These are phyloP conservation scores for Pinus tabuliformis DNA, from an alignment of 75 land plant species.

Conservation along the genomic window DNA sequence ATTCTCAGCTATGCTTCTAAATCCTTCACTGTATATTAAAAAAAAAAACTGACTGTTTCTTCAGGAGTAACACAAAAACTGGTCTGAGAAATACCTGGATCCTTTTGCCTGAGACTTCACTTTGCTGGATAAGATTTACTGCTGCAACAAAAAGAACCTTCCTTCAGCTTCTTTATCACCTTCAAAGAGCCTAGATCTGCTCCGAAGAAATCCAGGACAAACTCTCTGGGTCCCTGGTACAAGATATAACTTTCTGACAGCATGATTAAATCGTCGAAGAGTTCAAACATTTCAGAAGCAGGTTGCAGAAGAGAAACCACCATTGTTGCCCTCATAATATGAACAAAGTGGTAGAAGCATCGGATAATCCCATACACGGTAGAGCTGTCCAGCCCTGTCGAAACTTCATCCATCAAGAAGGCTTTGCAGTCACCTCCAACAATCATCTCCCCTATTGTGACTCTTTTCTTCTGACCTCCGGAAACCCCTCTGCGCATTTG, in stretches of 20 bases:
- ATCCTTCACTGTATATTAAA: too few species aligned
- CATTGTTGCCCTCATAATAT: slow-evolving; percentile 18
- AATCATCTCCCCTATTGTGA: slow-evolving; percentile 30
- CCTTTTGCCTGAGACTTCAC: too few species aligned
- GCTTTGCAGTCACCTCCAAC: slow-evolving; percentile 22
- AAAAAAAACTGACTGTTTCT: too few species aligned
- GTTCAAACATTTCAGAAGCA: slow-evolving; percentile 29
- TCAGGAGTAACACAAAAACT: too few species aligned
- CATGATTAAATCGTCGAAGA: slow-evolving; percentile 31
- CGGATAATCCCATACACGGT: slow-evolving; percentile 33
- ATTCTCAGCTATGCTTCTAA: too few species aligned
- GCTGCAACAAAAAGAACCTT: too few species aligned
- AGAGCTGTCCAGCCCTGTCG: slow-evolving; percentile 37
- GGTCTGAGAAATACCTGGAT: too few species aligned
- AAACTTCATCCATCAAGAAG: slow-evolving; percentile 39
- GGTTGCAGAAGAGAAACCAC: slow-evolving; percentile 34
- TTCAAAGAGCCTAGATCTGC: too few species aligned
- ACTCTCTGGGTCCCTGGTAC: slow-evolving; percentile 77
- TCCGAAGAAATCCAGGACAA: slow-evolving; percentile 71
- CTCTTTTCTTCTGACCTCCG: background rate
- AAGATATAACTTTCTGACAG: slow-evolving; percentile 71
- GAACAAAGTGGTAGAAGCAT: slow-evolving; percentile 23
- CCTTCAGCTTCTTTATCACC: too few species aligned
- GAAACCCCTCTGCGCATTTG: too few species aligned
- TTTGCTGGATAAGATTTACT: too few species aligned